phyloP scores from a whole-genome alignment of 768 basidiomycete genomes.

The Panellus pusillus region DNA sequence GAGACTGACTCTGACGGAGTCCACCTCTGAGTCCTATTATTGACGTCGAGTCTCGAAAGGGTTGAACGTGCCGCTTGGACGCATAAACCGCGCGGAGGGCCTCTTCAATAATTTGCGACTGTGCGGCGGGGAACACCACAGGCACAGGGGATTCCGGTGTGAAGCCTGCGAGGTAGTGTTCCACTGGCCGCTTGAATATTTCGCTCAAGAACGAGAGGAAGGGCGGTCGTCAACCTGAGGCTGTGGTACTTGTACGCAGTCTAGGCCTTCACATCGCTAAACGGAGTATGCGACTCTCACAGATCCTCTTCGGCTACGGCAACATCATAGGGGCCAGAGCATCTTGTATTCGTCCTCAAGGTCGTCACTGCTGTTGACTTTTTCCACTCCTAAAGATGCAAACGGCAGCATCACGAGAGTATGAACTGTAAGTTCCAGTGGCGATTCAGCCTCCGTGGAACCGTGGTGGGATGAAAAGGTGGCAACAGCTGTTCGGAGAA shows the following conservation, averaged over 20 bases:
- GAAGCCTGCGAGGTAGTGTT: no score
- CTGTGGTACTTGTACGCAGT: neutral
- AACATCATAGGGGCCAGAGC: neutral
- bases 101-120: neutral
- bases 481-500: neutral
- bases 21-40: no score
- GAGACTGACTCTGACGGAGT: no score
- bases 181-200: neutral
- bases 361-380: no score
- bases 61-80: neutral
- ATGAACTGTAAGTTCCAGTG: neutral
- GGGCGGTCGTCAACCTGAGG: neutral
- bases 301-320: constrained; percentile 4
- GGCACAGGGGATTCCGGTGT: no score
- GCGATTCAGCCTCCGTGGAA: neutral
- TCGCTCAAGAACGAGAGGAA: constrained; percentile 4
- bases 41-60: no score
- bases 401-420: constrained; percentile 1
- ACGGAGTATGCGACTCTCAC: constrained; percentile 4
- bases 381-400: neutral
- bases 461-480: constrained; percentile 8
- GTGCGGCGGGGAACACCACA: neutral
- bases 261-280: neutral
- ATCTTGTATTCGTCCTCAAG: neutral
- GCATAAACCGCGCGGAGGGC: constrained; percentile 7